Conservation (phyloP, 2,329 filamentous ascomycete species). For the Colletotrichum tanaceti region DNA sequence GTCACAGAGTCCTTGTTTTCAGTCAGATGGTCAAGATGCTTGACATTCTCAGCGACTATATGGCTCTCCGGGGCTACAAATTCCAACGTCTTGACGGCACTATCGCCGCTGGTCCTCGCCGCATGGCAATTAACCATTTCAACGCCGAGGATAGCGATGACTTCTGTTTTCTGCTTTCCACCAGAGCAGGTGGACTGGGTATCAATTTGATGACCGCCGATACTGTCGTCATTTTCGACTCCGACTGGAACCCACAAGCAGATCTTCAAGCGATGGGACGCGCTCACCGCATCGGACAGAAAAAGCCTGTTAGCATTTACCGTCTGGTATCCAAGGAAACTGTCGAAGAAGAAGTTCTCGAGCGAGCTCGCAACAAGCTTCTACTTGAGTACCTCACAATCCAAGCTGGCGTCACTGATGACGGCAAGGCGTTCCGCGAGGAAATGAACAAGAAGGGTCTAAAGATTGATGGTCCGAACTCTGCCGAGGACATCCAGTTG, state of each 20-base stretch:
- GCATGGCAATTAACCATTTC: conserved; percentile 97
- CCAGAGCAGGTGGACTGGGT: conserved; percentile 93
- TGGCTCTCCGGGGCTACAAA: conserved; percentile 91
- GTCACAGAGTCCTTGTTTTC: conserved; percentile 96
- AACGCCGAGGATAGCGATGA: conserved; percentile 96
- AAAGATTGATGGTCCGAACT: conserved; percentile 84
- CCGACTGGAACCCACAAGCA: conserved; percentile 98
- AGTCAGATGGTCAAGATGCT: conserved; percentile 99
- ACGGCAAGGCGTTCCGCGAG: conserved; percentile 80
- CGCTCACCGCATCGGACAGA: conserved; percentile 97
- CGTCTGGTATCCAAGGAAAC: conserved; percentile 97
- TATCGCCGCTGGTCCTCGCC: conserved; percentile 86
- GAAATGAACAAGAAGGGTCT: conserved; percentile 82
- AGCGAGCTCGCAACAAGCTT: conserved; percentile 95
- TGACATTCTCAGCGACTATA: conserved; percentile 93
- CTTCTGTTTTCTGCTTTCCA: conserved; percentile 96
- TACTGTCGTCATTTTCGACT: conserved; percentile 97
- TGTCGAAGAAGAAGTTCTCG: conserved; percentile 96
- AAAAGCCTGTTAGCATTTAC: conserved; percentile 95
- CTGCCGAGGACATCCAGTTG: conserved; percentile 93
- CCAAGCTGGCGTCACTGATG: conserved; percentile 95
- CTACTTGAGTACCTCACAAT: conserved; percentile 98
- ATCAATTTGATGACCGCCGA: conserved; percentile 99
- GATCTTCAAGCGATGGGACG: conserved; percentile 98
- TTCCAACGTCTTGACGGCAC: conserved; percentile 97